These are phyloP conservation scores for Elsinoe ampelina DNA, from an alignment of 2,329 filamentous ascomycete genomes.

Conservation along the genomic window DNA sequence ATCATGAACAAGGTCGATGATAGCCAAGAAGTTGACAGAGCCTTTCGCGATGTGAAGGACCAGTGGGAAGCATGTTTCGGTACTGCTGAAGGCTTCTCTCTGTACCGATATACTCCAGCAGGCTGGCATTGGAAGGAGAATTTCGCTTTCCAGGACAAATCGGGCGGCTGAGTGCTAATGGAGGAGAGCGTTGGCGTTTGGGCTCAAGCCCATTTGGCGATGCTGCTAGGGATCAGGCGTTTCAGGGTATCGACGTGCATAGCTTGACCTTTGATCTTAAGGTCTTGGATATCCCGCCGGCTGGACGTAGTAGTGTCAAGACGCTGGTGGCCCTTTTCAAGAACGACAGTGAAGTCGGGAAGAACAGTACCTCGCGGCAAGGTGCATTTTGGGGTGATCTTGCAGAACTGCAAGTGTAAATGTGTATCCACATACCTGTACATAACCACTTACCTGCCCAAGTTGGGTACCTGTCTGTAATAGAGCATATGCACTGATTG, in stretches of 20 bases:
- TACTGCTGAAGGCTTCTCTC: slow-evolving; percentile 29
- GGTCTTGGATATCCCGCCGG: slow-evolving; percentile 22
- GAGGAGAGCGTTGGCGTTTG: background rate
- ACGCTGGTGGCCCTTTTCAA: slow-evolving; percentile 30
- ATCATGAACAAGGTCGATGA: slow-evolving; percentile 40
- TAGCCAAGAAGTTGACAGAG: slow-evolving; percentile 28
- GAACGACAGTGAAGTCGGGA: slow-evolving; percentile 39
- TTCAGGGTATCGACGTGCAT: slow-evolving; percentile 27
- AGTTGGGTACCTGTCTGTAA: slow-evolving; percentile 33
- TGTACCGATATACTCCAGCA: slow-evolving; percentile 36
- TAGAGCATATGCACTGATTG: slow-evolving; percentile 24
- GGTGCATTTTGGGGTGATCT: slow-evolving; percentile 30
- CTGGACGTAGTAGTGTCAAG: slow-evolving; percentile 31
- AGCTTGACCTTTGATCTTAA: slow-evolving; percentile 25
- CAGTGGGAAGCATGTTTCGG: slow-evolving; percentile 29
- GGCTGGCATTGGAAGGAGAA: slow-evolving; percentile 32
- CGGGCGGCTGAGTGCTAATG: background rate
- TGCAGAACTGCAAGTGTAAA: slow-evolving; percentile 32
- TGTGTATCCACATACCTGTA: slow-evolving; percentile 9
- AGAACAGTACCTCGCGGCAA: slow-evolving; percentile 31
- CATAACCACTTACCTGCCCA: slow-evolving; percentile 30
- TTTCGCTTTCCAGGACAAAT: slow-evolving; percentile 26
- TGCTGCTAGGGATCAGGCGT: slow-evolving; percentile 27
- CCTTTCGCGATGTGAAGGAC: slow-evolving; percentile 29
- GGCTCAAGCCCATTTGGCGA: slow-evolving; percentile 27